Percentiles rank a stretch among this genome's conserved stretches.
Conservation (phyloP, 2,329 filamentous ascomycete genomes). For the Colletotrichum destructivum region DNA sequence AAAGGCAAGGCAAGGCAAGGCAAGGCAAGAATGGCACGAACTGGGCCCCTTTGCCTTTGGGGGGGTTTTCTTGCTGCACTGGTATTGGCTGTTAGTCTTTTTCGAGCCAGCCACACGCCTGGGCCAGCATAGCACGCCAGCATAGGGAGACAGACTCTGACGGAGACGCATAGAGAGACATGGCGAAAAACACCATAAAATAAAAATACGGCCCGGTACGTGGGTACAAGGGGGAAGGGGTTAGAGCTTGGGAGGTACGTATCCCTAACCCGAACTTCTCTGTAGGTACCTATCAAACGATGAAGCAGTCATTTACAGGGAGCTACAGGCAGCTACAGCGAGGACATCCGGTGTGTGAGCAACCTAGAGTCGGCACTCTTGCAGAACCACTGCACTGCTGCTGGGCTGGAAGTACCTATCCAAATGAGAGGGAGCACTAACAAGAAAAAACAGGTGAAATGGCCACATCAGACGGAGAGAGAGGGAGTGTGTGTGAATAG, state of each 20-base stretch:
- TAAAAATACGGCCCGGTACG: conserved; percentile 3
- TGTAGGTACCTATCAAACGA: background rate
- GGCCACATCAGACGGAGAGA: conserved; percentile 15
- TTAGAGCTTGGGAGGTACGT: background rate
- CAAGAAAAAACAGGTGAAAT: background rate
- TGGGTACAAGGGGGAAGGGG: conserved; percentile 20
- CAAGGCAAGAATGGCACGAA: conserved; percentile 22
- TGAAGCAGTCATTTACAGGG: no score
- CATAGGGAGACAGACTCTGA: background rate
- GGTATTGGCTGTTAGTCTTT: conserved; percentile 23
- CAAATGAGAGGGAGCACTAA: no score
- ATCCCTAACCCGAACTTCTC: background rate
- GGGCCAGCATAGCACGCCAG: background rate
- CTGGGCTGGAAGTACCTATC: no score
- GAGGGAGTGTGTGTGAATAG: no score
- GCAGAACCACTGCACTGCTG: no score
- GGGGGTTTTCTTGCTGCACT: conserved; percentile 4
- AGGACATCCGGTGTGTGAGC: background rate
- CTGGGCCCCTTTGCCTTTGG: background rate
- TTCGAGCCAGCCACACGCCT: conserved; percentile 23
- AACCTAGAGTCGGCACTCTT: no score
- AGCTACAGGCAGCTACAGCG: background rate
- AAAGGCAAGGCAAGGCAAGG: conserved; percentile 12
- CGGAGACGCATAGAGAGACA: background rate
- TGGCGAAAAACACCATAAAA: background rate